phyloP scores from a whole-genome alignment of 768 basidiomycete genomes.

The Scleroderma bovista region DNA sequence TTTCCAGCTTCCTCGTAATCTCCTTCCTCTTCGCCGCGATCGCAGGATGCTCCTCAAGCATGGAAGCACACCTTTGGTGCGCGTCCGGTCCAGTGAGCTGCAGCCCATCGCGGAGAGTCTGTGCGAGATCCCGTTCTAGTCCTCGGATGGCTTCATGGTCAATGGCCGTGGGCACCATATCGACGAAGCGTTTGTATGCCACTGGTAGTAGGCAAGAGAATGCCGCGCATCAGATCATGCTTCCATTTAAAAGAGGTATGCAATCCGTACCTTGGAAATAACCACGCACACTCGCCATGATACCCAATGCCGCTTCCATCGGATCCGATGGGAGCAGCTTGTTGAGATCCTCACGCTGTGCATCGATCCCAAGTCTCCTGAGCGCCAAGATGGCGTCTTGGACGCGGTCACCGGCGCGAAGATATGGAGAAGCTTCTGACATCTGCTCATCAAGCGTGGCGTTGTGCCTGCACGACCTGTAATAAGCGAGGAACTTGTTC shows the following conservation, averaged over 20 bases:
- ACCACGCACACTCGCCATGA: slow-evolving; percentile 62
- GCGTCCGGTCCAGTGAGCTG: slow-evolving; percentile 43
- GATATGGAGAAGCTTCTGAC: too few relatives aligned
- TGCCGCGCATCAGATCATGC: not conserved
- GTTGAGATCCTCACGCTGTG: slow-evolving; percentile 36
- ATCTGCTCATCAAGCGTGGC: slow-evolving; percentile 8
- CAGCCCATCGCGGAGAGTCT: slow-evolving; percentile 39
- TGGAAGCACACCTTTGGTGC: slow-evolving; percentile 39
- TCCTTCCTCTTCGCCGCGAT: slow-evolving; percentile 41
- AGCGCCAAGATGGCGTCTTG: not conserved
- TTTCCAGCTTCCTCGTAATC: slow-evolving; percentile 42
- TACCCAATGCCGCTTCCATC: slow-evolving; percentile 48
- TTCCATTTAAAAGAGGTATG: not conserved
- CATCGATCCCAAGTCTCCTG: slow-evolving; percentile 14
- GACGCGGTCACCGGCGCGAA: not conserved
- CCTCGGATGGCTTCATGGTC: slow-evolving; percentile 35
- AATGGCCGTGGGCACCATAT: slow-evolving; percentile 31
- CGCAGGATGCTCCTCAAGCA: slow-evolving; percentile 43
- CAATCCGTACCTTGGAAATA: slow-evolving; percentile 55
- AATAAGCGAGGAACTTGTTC: slow-evolving; percentile 45
- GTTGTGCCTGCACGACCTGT: slow-evolving; percentile 30
- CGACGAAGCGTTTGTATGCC: slow-evolving; percentile 34
- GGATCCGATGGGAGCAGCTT: slow-evolving; percentile 43
- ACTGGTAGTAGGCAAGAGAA: slow-evolving; percentile 30
- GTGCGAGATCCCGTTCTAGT: slow-evolving; percentile 37